phyloP scores from a whole-genome alignment of 1,139 yeast genomes.

The Saccharomyces hybrid region DNA sequence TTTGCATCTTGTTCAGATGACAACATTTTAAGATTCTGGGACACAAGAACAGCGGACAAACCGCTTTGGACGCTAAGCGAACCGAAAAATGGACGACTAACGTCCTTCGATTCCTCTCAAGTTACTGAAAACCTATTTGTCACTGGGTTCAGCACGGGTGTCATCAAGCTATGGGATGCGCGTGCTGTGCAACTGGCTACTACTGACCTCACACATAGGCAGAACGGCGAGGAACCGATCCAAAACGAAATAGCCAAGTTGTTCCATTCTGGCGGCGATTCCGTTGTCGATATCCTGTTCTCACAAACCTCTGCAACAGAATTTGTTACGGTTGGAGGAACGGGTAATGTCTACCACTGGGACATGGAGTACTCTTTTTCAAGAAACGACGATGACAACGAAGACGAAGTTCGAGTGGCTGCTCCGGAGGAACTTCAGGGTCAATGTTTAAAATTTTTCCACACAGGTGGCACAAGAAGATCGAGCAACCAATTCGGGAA shows the following conservation, averaged over 20 bases:
- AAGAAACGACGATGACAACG: conserved; percentile 22
- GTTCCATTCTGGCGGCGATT: conserved; percentile 28
- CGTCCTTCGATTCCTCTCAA: conserved; percentile 25
- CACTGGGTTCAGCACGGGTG: conserved; percentile 30
- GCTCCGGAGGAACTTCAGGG: conserved; percentile 24
- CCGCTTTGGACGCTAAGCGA: conserved; percentile 24
- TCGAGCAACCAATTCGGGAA: conserved; percentile 14
- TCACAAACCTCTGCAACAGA: conserved; percentile 26
- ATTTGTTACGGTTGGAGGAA: conserved; percentile 28
- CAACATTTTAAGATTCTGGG: conserved; percentile 29
- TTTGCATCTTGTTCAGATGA: conserved; percentile 31
- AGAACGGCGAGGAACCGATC: conserved; percentile 26
- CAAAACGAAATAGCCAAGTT: conserved; percentile 25
- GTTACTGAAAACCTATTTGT: conserved; percentile 25
- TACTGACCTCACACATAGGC: conserved; percentile 19
- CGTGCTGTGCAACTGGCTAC: conserved; percentile 27
- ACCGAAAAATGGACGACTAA: conserved; percentile 25
- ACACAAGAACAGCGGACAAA: conserved; percentile 24
- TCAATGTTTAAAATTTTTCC: conserved; percentile 27
- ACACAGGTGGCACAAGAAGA: conserved; percentile 27
- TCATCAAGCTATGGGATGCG: conserved; percentile 31
- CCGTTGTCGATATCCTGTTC: conserved; percentile 29
- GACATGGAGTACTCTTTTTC: conserved; percentile 25
- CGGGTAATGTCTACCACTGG: conserved; percentile 32
- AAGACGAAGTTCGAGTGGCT: conserved; percentile 12